phyloP scores from a whole-genome alignment of 2,329 filamentous ascomycete species.

The Escovopsis sp. region DNA sequence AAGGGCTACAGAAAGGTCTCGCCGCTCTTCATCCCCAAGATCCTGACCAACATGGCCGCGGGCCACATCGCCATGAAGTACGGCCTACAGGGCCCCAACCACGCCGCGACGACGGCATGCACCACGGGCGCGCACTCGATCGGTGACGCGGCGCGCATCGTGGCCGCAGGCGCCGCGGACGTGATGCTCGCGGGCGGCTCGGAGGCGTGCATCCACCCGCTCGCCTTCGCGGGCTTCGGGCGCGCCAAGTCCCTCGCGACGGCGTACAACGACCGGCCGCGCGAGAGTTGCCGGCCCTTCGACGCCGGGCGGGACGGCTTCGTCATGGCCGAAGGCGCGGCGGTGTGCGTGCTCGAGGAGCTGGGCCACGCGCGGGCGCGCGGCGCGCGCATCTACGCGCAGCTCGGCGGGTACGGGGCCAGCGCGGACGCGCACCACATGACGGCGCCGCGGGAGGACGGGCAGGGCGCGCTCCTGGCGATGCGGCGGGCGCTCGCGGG shows the following conservation, averaged over 20 bases:
- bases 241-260: constrained; percentile 76
- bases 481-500: constrained; percentile 74
- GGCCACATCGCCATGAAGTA: constrained; percentile 91
- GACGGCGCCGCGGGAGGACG: constrained; percentile 75
- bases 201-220: constrained; percentile 89
- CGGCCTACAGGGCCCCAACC: constrained; percentile 81
- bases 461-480: constrained; percentile 64
- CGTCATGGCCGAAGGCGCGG: constrained; percentile 85
- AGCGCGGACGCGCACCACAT: constrained; percentile 89
- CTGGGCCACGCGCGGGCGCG: constrained; percentile 71
- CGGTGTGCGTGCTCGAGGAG: constrained; percentile 78
- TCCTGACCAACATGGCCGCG: constrained; percentile 88
- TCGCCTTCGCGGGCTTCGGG: constrained; percentile 85
- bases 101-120: constrained; percentile 85
- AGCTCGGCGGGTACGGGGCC: constrained; percentile 76
- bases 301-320: constrained; percentile 70
- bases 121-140: constrained; percentile 93
- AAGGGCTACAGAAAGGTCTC: constrained; percentile 89
- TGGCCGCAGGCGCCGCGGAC: constrained; percentile 79
- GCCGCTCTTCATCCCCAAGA: constrained; percentile 80
- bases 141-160: constrained; percentile 85
- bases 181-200: constrained; percentile 94
- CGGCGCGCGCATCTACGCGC: constrained; percentile 73
- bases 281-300: constrained; percentile 69
- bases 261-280: constrained; percentile 58